Evolutionary conservation across 768 basidiomycete genomes (phyloP).

Genomic region (Tylopilus plumbeoviolaceoides): DNA sequence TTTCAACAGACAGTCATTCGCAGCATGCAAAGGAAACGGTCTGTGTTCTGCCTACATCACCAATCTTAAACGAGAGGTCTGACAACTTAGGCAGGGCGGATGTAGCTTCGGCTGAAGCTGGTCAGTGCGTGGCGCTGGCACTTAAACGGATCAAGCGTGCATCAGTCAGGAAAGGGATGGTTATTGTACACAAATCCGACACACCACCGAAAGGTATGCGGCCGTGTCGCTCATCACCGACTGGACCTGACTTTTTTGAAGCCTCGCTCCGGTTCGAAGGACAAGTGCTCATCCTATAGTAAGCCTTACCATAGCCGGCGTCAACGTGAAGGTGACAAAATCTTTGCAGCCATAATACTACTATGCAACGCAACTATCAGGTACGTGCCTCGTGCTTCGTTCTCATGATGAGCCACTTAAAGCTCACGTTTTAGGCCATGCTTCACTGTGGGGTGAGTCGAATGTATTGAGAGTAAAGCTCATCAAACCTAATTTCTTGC

Average conservation of each 20-base stretch:
- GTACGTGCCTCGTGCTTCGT: slow-evolving; percentile 35
- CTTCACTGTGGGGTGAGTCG: slow-evolving; percentile 78
- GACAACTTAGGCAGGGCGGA: slow-evolving; percentile 51
- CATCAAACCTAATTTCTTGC: slow-evolving; percentile 6
- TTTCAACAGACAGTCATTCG: slow-evolving; percentile 78
- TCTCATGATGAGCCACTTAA: not conserved
- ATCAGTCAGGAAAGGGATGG: slow-evolving; percentile 92
- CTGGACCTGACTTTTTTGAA: slow-evolving; percentile 21
- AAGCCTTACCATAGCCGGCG: slow-evolving; percentile 26
- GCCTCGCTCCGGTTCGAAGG: slow-evolving; percentile 88
- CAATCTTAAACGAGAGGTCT: not conserved
- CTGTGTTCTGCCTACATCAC: slow-evolving; percentile 13
- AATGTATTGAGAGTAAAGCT: not conserved
- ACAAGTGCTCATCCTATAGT: slow-evolving; percentile 91
- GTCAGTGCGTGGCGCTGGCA: slow-evolving; percentile 92
- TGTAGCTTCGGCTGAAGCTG: slow-evolving; percentile 85
- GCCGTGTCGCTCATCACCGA: not conserved
- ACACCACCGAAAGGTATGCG: slow-evolving; percentile 65
- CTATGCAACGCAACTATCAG: slow-evolving; percentile 90
- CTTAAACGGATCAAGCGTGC: slow-evolving; percentile 82
- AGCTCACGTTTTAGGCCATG: slow-evolving; percentile 57
- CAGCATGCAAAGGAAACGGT: slow-evolving; percentile 94
- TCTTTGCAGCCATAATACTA: slow-evolving; percentile 74
- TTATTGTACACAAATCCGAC: slow-evolving; percentile 79
- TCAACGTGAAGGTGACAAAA: slow-evolving; percentile 2